phyloP scores from a whole-genome alignment of 1,284 basidiomycete species.

The Rhizopogon hawkerae region DNA sequence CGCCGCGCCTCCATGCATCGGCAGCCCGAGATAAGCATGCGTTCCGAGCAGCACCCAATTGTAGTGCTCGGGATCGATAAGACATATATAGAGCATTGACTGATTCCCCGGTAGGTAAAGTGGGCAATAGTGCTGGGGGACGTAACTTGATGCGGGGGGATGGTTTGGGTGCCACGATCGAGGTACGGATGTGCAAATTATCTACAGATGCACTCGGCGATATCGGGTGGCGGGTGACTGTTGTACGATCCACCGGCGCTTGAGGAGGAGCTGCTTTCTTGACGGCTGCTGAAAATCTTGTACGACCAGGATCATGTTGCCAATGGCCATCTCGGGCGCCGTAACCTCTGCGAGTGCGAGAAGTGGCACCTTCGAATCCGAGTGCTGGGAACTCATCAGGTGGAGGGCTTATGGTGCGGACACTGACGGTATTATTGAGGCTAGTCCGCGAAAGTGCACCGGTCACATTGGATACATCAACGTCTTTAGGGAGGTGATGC shows the following conservation, averaged over 20 bases:
- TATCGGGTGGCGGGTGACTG: slow-evolving; percentile 47
- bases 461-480: slow-evolving; percentile 59
- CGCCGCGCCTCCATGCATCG: slow-evolving; percentile 89
- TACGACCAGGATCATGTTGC: slow-evolving; percentile 67
- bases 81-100: slow-evolving; percentile 80
- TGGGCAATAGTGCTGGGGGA: slow-evolving; percentile 79
- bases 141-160: slow-evolving; percentile 80
- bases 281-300: slow-evolving; percentile 76
- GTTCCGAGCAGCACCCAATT: slow-evolving; percentile 88
- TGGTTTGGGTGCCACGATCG: slow-evolving; percentile 73
- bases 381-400: slow-evolving; percentile 86
- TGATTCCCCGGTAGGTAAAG: slow-evolving; percentile 74
- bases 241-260: slow-evolving; percentile 26
- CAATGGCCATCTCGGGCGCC: slow-evolving; percentile 34
- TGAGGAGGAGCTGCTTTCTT: slow-evolving; percentile 46
- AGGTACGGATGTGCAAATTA: slow-evolving; percentile 52
- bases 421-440: slow-evolving; percentile 37
- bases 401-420: slow-evolving; percentile 37
- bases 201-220: slow-evolving; percentile 44
- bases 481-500: slow-evolving; percentile 79
- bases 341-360: slow-evolving; percentile 31
- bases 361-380: slow-evolving; percentile 33
- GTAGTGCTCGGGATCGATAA: slow-evolving; percentile 78
- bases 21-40: slow-evolving; percentile 93
- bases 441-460: slow-evolving; percentile 65